phyloP scores from a whole-genome alignment of 495 filamentous ascomycete species.

The Paragyromitra xinjiangensis region DNA sequence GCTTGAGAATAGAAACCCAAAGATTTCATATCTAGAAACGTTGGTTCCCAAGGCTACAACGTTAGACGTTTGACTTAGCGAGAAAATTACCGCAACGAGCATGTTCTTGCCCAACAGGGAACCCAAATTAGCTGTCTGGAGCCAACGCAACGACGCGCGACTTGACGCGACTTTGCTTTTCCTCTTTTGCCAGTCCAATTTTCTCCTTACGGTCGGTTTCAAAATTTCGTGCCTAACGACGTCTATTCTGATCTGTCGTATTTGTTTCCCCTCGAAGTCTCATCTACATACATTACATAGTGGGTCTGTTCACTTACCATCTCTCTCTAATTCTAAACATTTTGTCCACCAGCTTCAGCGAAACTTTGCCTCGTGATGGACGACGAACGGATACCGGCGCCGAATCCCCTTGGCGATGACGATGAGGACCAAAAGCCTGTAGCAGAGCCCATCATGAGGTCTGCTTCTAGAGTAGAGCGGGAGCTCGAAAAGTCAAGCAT shows the following conservation, averaged over 20 bases:
- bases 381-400: conserved; percentile 26
- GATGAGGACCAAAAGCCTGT: conserved; percentile 14
- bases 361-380: conserved; percentile 32
- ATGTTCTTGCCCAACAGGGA: conserved; percentile 32
- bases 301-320: conserved; percentile 39
- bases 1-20: neutral
- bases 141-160: conserved; percentile 41
- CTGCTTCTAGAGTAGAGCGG: conserved; percentile 21
- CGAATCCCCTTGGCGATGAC: conserved; percentile 15
- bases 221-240: conserved; percentile 28
- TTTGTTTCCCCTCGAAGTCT: conserved; percentile 35
- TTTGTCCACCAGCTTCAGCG: conserved; percentile 10
- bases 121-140: conserved; percentile 27
- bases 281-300: conserved; percentile 42
- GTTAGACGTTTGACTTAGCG: conserved; percentile 18
- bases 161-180: conserved; percentile 32
- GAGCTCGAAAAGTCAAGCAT: conserved; percentile 59
- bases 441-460: conserved; percentile 29
- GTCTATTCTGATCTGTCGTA: conserved; percentile 47
- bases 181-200: conserved; percentile 14
- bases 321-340: conserved; percentile 29
- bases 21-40: conserved; percentile 14
- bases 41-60: conserved; percentile 2
- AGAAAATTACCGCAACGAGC: conserved; percentile 24
- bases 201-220: conserved; percentile 17